Percentiles rank a stretch among this genome's conserved stretches.
These are phyloP conservation scores for Neoarthrinium moseri DNA, from an alignment of 2,329 filamentous ascomycete genomes.

Conservation along the genomic window DNA sequence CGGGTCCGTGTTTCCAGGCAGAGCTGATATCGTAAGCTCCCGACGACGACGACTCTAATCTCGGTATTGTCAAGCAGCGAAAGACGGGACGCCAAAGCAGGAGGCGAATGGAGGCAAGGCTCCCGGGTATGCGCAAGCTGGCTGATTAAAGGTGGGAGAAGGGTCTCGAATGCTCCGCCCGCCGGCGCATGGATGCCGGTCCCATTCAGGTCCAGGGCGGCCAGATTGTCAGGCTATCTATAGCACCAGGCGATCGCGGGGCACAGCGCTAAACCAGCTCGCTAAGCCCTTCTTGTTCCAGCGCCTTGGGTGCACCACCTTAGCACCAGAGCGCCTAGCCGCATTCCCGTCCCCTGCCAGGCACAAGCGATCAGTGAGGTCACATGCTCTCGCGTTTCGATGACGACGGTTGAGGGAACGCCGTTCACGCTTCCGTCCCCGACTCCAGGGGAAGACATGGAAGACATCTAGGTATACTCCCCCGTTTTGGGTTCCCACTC, in stretches of 20 bases:
- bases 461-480: neutral
- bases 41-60: too few relatives aligned
- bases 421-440: neutral
- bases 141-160: conserved; percentile 3
- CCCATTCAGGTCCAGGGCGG: neutral
- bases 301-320: neutral
- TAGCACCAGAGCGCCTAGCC: conserved; percentile 6
- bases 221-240: neutral
- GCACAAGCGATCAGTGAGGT: conserved; percentile 3
- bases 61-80: too few relatives aligned
- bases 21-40: conserved; percentile 22
- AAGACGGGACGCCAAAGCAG: neutral
- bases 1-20: conserved; percentile 19
- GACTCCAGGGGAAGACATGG: too few relatives aligned
- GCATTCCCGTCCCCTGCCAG: neutral
- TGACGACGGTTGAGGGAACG: conserved; percentile 1
- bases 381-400: conserved; percentile 10
- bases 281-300: conserved; percentile 8
- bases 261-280: conserved; percentile 3
- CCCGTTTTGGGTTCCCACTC: neutral
- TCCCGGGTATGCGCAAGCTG: conserved; percentile 6
- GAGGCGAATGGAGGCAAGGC: conserved; percentile 8
- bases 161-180: conserved; percentile 11
- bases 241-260: conserved; percentile 5
- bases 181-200: too few relatives aligned